phyloP scores from a whole-genome alignment of 768 basidiomycete genomes.

The Xerocomus brunneocitrinus region DNA sequence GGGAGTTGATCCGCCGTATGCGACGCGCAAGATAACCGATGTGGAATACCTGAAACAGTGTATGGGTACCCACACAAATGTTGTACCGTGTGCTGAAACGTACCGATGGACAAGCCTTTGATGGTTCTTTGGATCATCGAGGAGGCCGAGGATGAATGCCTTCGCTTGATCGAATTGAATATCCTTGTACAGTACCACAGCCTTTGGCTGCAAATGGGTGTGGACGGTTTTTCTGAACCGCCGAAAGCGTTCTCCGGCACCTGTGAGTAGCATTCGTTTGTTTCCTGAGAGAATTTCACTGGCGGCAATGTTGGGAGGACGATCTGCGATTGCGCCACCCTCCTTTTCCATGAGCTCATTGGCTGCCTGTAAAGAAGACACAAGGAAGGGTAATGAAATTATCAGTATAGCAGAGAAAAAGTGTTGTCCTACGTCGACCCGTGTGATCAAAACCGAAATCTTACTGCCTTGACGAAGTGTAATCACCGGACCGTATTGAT shows the following conservation, averaged over 20 bases:
- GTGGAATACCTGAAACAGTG: constrained; percentile 23
- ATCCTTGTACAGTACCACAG: constrained; percentile 40
- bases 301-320: constrained; percentile 49
- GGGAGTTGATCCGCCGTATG: constrained; percentile 21
- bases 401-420: background rate
- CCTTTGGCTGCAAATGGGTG: constrained; percentile 48
- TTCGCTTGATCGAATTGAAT: constrained; percentile 37
- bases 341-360: constrained; percentile 62
- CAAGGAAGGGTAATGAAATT: too few species aligned
- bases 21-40: constrained; percentile 22
- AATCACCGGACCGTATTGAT: constrained; percentile 56
- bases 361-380: constrained; percentile 37
- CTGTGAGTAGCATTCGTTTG: constrained; percentile 47
- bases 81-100: constrained; percentile 24
- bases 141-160: constrained; percentile 25
- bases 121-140: constrained; percentile 24
- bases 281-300: constrained; percentile 52
- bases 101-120: constrained; percentile 45
- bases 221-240: constrained; percentile 53
- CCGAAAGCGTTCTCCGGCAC: constrained; percentile 50
- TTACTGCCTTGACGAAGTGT: constrained; percentile 44
- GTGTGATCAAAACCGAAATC: constrained; percentile 15
- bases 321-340: constrained; percentile 46
- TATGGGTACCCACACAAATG: background rate
- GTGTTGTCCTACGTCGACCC: constrained; percentile 14